These are phyloP conservation scores for Saccharata proteae DNA, from an alignment of 2,329 filamentous ascomycete species.

Conservation along the genomic window DNA sequence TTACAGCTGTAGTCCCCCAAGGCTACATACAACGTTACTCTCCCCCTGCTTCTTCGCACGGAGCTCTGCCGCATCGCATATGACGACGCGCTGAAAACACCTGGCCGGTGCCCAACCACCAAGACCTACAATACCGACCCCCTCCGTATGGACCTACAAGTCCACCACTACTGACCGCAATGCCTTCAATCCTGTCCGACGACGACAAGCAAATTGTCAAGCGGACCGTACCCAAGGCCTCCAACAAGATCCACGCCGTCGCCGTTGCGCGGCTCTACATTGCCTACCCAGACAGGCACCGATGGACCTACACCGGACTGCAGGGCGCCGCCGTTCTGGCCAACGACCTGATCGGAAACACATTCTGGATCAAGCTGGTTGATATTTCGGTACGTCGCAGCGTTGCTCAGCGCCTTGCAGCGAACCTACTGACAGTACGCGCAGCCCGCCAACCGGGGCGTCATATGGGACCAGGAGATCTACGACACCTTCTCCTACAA, in stretches of 20 bases:
- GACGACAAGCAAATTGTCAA: conserved; percentile 96
- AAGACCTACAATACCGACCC: neutral
- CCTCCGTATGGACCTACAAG: conserved; percentile 3
- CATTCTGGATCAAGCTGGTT: conserved; percentile 95
- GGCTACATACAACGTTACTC: neutral
- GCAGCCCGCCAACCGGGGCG: conserved; percentile 65
- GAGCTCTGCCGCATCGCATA: conserved; percentile 7
- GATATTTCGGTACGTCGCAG: conserved; percentile 69
- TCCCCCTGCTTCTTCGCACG: neutral
- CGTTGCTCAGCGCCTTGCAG: conserved; percentile 9
- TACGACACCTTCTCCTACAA: conserved; percentile 94
- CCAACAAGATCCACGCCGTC: conserved; percentile 95
- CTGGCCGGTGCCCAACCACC: conserved; percentile 7
- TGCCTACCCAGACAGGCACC: conserved; percentile 69
- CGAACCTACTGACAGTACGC: conserved; percentile 8
- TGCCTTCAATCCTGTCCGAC: conserved; percentile 65
- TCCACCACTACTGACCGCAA: conserved; percentile 13
- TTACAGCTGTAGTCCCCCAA: neutral
- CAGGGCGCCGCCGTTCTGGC: conserved; percentile 86
- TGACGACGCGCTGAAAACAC: conserved; percentile 7
- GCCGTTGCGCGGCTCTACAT: conserved; percentile 89
- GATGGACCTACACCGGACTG: conserved; percentile 90
- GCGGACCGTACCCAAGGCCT: conserved; percentile 80
- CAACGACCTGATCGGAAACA: conserved; percentile 89
- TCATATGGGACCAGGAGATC: conserved; percentile 96